Percentiles rank a stretch among this genome's conserved stretches.
Evolutionary conservation across 331 rosid genomes (phyloP).

Genomic region (Quercus tomentella): DNA sequence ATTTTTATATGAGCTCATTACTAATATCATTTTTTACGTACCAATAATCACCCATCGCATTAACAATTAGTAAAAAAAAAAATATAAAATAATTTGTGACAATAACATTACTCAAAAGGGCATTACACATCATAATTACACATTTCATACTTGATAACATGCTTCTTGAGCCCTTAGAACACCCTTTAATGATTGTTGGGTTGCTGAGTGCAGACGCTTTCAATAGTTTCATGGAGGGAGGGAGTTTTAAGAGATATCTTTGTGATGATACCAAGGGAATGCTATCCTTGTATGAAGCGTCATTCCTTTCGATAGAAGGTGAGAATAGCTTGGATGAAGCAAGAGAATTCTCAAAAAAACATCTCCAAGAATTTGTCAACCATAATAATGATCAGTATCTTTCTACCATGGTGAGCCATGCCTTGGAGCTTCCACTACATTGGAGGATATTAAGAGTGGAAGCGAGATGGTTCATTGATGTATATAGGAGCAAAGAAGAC

Average conservation of each 20-base stretch:
- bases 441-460: slow-evolving; percentile 3
- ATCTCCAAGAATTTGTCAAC: slow-evolving; percentile 4
- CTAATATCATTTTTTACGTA: too few relatives aligned
- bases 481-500: too few relatives aligned
- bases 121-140: too few relatives aligned
- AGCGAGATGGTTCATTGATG: too few relatives aligned
- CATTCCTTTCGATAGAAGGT: slow-evolving; percentile 12
- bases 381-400: neutral
- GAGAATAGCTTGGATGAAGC: slow-evolving; percentile 32
- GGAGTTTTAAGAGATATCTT: neutral
- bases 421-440: slow-evolving; percentile 28
- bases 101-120: too few relatives aligned
- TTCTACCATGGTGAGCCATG: slow-evolving; percentile 5
- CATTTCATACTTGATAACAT: too few relatives aligned
- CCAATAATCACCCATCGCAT: too few relatives aligned
- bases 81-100: too few relatives aligned
- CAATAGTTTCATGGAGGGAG: neutral
- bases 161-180: too few relatives aligned
- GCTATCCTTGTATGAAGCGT: slow-evolving; percentile 28
- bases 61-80: too few relatives aligned
- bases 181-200: neutral
- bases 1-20: neutral
- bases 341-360: slow-evolving; percentile 2
- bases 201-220: slow-evolving; percentile 20
- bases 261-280: slow-evolving; percentile 1